phyloP scores from a whole-genome alignment of 768 basidiomycete species.

The Panellus pusillus region DNA sequence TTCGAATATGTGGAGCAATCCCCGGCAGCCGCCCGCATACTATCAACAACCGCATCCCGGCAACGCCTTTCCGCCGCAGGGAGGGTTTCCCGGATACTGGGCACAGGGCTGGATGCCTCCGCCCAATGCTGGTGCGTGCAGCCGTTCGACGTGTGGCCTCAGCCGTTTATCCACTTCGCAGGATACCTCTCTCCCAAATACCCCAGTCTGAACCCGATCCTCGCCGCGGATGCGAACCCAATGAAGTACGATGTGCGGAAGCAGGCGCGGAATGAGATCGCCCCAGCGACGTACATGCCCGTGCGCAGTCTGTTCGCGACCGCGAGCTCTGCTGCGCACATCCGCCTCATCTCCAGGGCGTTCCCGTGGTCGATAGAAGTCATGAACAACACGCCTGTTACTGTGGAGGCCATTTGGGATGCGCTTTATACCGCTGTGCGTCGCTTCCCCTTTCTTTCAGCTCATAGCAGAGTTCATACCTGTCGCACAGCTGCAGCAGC shows the following conservation, averaged over 20 bases:
- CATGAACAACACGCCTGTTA: conserved; percentile 37
- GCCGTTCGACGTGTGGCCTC: neutral
- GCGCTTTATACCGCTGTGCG: conserved; percentile 40
- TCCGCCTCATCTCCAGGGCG: conserved; percentile 57
- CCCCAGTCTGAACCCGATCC: conserved; percentile 52
- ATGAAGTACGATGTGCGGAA: conserved; percentile 51
- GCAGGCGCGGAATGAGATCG: conserved; percentile 41
- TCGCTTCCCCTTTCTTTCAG: neutral
- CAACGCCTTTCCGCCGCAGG: neutral
- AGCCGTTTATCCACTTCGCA: neutral
- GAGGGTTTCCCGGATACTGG: conserved; percentile 10
- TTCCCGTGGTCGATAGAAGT: conserved; percentile 74
- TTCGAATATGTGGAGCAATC: conserved; percentile 13
- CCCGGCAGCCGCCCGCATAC: conserved; percentile 5
- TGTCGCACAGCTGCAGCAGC: conserved; percentile 42
- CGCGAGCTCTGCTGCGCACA: conserved; percentile 34
- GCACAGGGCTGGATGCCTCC: conserved; percentile 16
- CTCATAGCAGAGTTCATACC: neutral
- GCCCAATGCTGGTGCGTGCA: conserved; percentile 2
- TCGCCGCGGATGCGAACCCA: conserved; percentile 52
- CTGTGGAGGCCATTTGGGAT: conserved; percentile 57
- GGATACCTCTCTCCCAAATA: conserved; percentile 37
- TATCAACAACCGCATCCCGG: conserved; percentile 11
- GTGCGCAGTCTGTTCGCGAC: conserved; percentile 39
- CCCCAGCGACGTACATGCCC: conserved; percentile 41